Percentiles rank a stretch among this genome's conserved stretches.
Evolutionary conservation across 2,329 filamentous ascomycete genomes (phyloP).

Genomic region (Fusarium ambrosium): DNA sequence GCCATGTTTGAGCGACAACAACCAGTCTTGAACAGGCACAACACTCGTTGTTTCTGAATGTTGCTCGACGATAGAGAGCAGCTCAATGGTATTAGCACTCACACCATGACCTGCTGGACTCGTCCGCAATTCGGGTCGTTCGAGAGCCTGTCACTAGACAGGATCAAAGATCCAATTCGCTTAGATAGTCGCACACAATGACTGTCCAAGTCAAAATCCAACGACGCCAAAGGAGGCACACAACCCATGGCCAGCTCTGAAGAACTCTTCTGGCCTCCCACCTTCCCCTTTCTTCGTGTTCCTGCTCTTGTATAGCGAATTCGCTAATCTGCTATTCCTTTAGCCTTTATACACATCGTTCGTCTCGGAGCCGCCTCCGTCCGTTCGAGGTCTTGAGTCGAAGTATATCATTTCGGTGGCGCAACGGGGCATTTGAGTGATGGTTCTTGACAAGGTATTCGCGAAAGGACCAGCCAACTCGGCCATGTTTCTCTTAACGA

Average conservation of each 20-base stretch:
- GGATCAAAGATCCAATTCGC: not conserved
- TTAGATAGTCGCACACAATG: not conserved
- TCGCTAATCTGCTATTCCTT: not conserved
- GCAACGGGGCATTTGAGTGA: not conserved
- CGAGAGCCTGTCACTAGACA: not conserved
- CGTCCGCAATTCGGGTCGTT: not conserved
- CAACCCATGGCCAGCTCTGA: not conserved
- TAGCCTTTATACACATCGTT: conserved; percentile 7
- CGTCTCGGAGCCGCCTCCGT: not conserved
- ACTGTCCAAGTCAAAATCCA: not conserved
- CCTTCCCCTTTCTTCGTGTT: not conserved
- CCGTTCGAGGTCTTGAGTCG: not conserved
- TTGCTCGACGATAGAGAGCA: not conserved
- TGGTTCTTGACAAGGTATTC: not conserved
- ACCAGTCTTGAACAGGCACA: conserved; percentile 3
- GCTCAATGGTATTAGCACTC: not conserved
- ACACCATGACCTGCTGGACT: no score
- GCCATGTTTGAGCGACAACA: not conserved
- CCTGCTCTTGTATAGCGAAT: not conserved
- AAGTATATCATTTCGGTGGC: not conserved
- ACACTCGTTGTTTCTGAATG: conserved; percentile 18
- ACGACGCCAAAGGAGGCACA: not conserved
- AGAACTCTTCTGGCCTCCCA: not conserved
- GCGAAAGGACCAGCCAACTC: not conserved
- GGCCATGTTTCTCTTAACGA: not conserved